Conservation (phyloP, 768 basidiomycete genomes). For the Fibroporia radiculosa region DNA sequence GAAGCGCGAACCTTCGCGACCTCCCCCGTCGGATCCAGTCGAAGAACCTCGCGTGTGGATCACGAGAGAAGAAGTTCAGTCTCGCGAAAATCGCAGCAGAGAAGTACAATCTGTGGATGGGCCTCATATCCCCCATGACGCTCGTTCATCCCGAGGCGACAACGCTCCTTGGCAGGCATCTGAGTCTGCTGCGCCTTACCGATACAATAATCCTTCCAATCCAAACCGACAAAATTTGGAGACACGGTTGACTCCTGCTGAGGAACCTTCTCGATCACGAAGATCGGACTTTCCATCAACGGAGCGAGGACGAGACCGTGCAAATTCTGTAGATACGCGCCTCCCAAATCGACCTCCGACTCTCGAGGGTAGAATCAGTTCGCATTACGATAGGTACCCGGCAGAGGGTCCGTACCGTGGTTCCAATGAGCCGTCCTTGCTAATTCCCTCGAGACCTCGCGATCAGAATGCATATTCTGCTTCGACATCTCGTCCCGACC, state of each 20-base stretch:
- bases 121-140: background rate
- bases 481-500: background rate
- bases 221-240: background rate
- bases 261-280: background rate
- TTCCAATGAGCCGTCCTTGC: background rate
- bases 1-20: background rate
- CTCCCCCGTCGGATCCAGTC: background rate
- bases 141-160: background rate
- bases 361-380: conserved; percentile 3
- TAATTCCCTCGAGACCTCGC: background rate
- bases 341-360: background rate
- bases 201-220: background rate
- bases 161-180: background rate
- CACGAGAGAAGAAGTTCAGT: conserved; percentile 16
- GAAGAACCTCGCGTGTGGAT: conserved; percentile 16
- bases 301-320: background rate
- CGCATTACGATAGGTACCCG: background rate
- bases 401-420: background rate
- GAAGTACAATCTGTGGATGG: background rate
- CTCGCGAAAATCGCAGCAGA: background rate
- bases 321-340: conserved; percentile 1
- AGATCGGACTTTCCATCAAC: background rate
- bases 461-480: background rate
- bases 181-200: background rate
- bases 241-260: background rate